These are phyloP conservation scores for Polygonum aviculare DNA, from an alignment of 148 eudicot genomes.

Conservation along the genomic window DNA sequence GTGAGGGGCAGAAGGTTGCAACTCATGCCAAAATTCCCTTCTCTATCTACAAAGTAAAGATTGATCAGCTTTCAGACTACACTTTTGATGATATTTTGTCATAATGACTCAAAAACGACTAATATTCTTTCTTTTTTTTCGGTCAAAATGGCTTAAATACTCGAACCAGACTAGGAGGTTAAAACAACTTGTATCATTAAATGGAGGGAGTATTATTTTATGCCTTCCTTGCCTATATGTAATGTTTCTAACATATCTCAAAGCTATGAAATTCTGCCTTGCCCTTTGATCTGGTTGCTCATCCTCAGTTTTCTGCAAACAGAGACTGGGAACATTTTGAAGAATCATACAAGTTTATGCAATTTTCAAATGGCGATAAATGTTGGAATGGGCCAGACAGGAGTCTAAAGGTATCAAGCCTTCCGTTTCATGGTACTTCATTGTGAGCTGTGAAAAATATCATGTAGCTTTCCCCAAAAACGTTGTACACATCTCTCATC, in stretches of 20 bases:
- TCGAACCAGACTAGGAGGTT: no score
- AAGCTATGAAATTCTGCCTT: neutral
- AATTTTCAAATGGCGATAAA: conserved; percentile 77
- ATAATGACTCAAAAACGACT: neutral
- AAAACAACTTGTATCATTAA: neutral
- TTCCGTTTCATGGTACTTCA: neutral
- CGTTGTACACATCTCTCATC: no score
- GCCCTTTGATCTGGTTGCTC: neutral
- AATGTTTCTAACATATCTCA: neutral
- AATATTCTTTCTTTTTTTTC: no score
- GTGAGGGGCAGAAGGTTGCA: neutral
- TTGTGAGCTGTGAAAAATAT: neutral
- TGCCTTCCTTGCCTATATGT: neutral
- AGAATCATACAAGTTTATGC: conserved; percentile 69
- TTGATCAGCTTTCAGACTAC: neutral
- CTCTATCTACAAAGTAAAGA: neutral
- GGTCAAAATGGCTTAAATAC: no score
- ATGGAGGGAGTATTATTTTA: neutral
- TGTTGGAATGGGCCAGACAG: conserved; percentile 99
- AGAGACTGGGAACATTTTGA: conserved; percentile 94
- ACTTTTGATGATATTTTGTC: neutral
- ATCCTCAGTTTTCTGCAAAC: conserved; percentile 9
- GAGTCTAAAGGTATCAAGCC: conserved; percentile 57
- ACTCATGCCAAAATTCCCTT: neutral
- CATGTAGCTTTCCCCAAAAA: conserved; percentile 4